Evolutionary conservation across 768 basidiomycete genomes (phyloP).

Genomic region (Termitomyces sp.): DNA sequence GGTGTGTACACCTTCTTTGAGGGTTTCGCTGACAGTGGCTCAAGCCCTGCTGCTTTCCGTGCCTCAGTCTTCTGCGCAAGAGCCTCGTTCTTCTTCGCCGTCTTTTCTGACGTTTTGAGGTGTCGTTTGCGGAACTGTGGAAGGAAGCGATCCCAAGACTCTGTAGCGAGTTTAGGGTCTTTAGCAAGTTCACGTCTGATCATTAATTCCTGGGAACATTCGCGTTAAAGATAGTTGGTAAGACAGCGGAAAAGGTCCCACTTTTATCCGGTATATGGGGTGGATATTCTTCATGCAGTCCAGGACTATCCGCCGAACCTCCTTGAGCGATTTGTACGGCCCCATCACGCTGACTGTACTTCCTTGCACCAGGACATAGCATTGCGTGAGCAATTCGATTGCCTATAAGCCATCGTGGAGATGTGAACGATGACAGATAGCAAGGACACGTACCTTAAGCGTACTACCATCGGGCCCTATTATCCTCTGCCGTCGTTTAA

Average conservation of each 20-base stretch:
- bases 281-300: constrained; percentile 99
- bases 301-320: constrained; percentile 91
- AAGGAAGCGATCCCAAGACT: constrained; percentile 96
- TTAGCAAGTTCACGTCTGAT: constrained; percentile 96
- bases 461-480: constrained; percentile 98
- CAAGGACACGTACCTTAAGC: constrained; percentile 63
- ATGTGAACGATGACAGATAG: not conserved
- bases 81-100: constrained; percentile 80
- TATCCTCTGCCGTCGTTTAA: constrained; percentile 92
- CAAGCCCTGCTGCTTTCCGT: constrained; percentile 61
- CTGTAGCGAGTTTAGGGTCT: constrained; percentile 90
- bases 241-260: constrained; percentile 20
- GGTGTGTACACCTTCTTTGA: constrained; percentile 96
- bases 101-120: constrained; percentile 92
- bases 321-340: constrained; percentile 90
- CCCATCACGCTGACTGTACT: constrained; percentile 99
- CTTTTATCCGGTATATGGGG: constrained; percentile 98
- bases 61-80: constrained; percentile 57
- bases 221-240: not conserved
- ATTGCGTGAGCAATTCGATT: constrained; percentile 92
- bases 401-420: constrained; percentile 49
- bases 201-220: constrained; percentile 79
- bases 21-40: constrained; percentile 42
- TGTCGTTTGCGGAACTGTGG: constrained; percentile 94
- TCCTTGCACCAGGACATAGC: constrained; percentile 97